These are phyloP conservation scores for Corylus avellana DNA, from an alignment of 306 rosid genomes.

Conservation along the genomic window DNA sequence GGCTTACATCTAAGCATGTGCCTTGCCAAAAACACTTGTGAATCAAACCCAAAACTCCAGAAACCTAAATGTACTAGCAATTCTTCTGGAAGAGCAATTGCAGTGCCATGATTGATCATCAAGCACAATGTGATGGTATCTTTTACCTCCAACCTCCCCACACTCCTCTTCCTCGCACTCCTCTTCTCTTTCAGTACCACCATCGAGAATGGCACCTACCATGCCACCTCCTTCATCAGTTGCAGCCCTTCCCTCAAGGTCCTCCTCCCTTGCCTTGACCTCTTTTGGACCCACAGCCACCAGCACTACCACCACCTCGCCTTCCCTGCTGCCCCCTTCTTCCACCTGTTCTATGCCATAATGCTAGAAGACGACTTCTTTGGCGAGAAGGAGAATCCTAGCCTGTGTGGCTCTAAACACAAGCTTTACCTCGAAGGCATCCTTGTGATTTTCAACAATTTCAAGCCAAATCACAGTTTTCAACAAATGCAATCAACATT, in stretches of 20 bases:
- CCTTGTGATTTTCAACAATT: slow-evolving; percentile 42
- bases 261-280: slow-evolving; percentile 77
- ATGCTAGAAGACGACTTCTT: slow-evolving; percentile 89
- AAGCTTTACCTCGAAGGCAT: slow-evolving; percentile 45
- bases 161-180: slow-evolving; percentile 73
- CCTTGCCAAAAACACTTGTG: not conserved
- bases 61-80: not conserved
- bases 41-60: not conserved
- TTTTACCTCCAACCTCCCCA: slow-evolving; percentile 49
- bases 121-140: slow-evolving; percentile 32
- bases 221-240: slow-evolving; percentile 74
- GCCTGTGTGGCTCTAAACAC: slow-evolving; percentile 49
- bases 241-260: slow-evolving; percentile 72
- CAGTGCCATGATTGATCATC: not conserved
- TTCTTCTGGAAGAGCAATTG: not conserved
- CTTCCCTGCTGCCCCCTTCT: slow-evolving; percentile 61
- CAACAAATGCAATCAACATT: slow-evolving; percentile 61
- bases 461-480: slow-evolving; percentile 48
- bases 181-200: slow-evolving; percentile 68
- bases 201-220: slow-evolving; percentile 59
- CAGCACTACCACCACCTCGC: slow-evolving; percentile 17
- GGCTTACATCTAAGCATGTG: not conserved
- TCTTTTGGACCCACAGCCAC: slow-evolving; percentile 29
- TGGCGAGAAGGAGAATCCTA: slow-evolving; percentile 68
- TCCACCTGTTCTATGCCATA: slow-evolving; percentile 84